These are phyloP conservation scores for Salix dunnii DNA, from an alignment of 345 rosid genomes.

Conservation along the genomic window DNA sequence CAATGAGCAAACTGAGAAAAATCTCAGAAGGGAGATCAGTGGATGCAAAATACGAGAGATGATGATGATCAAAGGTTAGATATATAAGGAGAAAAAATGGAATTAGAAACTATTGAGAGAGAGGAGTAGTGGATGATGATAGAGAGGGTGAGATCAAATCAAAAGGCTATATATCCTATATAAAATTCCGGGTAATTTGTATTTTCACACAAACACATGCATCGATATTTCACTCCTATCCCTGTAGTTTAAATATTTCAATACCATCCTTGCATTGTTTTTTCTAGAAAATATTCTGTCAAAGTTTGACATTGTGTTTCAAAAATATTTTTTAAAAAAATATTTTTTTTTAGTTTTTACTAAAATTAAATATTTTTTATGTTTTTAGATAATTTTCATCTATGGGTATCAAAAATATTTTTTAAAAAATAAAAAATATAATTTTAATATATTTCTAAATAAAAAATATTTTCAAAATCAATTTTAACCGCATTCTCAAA, in stretches of 20 bases:
- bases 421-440: too few relatives aligned
- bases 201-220: background rate
- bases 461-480: too few relatives aligned
- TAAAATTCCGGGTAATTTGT: background rate
- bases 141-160: background rate
- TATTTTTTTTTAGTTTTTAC: too few relatives aligned
- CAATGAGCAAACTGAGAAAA: background rate
- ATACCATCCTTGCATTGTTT: background rate
- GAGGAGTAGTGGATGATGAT: background rate
- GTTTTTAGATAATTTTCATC: too few relatives aligned
- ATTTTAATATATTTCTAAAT: too few relatives aligned
- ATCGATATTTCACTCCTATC: background rate
- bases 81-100: background rate
- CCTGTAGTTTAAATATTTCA: background rate
- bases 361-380: too few relatives aligned
- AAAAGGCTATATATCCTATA: background rate
- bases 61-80: background rate
- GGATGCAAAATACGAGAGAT: background rate
- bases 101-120: background rate
- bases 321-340: too few relatives aligned
- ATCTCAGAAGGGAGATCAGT: background rate
- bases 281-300: background rate
- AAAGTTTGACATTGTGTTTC: too few relatives aligned
- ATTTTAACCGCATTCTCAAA: rapidly evolving
- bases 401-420: too few relatives aligned